Evolutionary conservation across 176 grass and related monocot genomes (phyloP).

Genomic region (Juncus effusus): DNA sequence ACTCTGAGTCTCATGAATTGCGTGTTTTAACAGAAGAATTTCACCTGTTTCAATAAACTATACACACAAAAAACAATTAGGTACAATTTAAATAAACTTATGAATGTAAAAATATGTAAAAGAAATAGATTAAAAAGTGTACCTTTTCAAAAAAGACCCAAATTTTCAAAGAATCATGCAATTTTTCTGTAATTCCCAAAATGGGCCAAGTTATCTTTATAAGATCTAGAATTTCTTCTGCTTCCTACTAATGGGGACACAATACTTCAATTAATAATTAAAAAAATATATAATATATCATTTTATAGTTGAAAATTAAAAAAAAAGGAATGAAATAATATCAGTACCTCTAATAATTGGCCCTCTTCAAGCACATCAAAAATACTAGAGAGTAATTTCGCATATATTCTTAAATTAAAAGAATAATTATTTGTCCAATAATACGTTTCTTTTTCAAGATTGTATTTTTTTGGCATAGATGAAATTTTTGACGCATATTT

Average conservation of each 20-base stretch:
- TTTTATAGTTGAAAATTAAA: slow-evolving; percentile 17
- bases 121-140: slow-evolving; percentile 7
- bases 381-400: slow-evolving; percentile 74
- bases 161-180: slow-evolving; percentile 56
- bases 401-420: slow-evolving; percentile 82
- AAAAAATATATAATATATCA: slow-evolving; percentile 26
- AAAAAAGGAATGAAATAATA: slow-evolving; percentile 22
- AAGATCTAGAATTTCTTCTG: slow-evolving; percentile 73
- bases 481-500: slow-evolving; percentile 58
- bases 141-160: slow-evolving; percentile 92
- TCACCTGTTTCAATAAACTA: slow-evolving; percentile 76
- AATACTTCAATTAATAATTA: neutral
- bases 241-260: slow-evolving; percentile 58
- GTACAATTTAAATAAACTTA: slow-evolving; percentile 12
- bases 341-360: slow-evolving; percentile 74
- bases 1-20: slow-evolving; percentile 53
- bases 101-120: slow-evolving; percentile 3
- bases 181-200: slow-evolving; percentile 69
- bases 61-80: slow-evolving; percentile 32
- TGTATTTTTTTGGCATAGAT: slow-evolving; percentile 43
- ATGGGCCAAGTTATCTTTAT: slow-evolving; percentile 63
- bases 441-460: slow-evolving; percentile 52
- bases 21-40: slow-evolving; percentile 56
- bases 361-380: slow-evolving; percentile 97
- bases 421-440: slow-evolving; percentile 69